Percentiles rank a stretch among this genome's conserved stretches.
These are phyloP conservation scores for Candida buenavistaensis DNA, from an alignment of 1,139 yeast species.

Conservation along the genomic window DNA sequence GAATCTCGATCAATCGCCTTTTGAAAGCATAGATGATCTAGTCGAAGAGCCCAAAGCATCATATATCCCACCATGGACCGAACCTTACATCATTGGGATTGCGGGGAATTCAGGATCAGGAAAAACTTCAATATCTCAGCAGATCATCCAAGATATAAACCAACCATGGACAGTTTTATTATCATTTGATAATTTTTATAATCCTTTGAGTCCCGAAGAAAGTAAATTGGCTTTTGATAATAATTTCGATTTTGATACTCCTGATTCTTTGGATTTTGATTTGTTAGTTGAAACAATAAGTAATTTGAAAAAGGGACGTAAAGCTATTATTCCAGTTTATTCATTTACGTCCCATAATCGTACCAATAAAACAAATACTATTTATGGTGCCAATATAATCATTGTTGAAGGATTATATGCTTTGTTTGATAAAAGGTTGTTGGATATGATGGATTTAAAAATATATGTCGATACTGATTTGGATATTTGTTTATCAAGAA, in stretches of 20 bases:
- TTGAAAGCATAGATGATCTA: constrained; percentile 7
- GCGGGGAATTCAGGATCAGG: constrained; percentile 97
- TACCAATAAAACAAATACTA: constrained; percentile 64
- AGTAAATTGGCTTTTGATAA: constrained; percentile 60
- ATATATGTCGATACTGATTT: constrained; percentile 92
- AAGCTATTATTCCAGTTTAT: constrained; percentile 79
- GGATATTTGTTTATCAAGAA: constrained; percentile 86
- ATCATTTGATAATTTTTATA: constrained; percentile 89
- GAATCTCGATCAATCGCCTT: constrained; percentile 8
- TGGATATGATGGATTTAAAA: constrained; percentile 79
- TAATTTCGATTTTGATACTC: constrained; percentile 85
- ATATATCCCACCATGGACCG: constrained; percentile 93
- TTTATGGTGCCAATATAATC: constrained; percentile 95
- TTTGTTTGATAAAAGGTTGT: constrained; percentile 65
- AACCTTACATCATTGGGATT: constrained; percentile 90
- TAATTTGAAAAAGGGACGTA: constrained; percentile 56
- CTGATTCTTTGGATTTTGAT: constrained; percentile 79
- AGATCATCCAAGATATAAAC: constrained; percentile 73
- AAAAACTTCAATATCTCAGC: constrained; percentile 87
- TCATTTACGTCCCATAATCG: constrained; percentile 77
- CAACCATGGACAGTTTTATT: constrained; percentile 96
- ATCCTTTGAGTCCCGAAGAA: constrained; percentile 64
- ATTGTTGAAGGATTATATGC: constrained; percentile 92
- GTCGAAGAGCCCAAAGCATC: constrained; percentile 13
- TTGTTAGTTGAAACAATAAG: constrained; percentile 61